Evolutionary conservation across 306 rosid species (phyloP), one percentile per base, ranked within the genome.

Genomic region (Casuarina glauca): DNA sequence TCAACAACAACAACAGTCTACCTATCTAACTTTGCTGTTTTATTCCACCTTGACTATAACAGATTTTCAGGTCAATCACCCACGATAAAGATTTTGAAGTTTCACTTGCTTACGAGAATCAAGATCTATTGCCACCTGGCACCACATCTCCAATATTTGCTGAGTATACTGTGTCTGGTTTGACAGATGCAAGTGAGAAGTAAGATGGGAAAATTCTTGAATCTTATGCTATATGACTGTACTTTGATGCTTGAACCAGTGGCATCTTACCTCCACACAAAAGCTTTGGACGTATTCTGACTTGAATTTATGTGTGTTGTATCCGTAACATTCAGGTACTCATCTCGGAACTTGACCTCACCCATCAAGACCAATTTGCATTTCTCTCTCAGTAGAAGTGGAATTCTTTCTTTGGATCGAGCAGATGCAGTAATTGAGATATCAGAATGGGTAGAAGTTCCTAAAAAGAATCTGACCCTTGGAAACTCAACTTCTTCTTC

Each of bases 401-500:
- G 97, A 84, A 80, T 93, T 80, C 82, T 95, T 77, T 91, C 96
- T 80, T 85, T 95, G 81, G 99, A 95, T 74, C 89, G 97, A 80
- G 97, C 97, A 67, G 99, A 93, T 79, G 97, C 99, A 74, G 89
- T 93, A 72, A 76, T 95, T 72, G 99, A 95, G 88, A 88, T 90
- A 76, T 74, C 93, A 19, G 99, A 95, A 86, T 95, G 96, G 99
- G 93, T 95, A 71, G 99, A 95, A 81, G 91, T 95, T 83, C 97
- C 93, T 64, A 88, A 61, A 77, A 91, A 87, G 82, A 93, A 88
- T 82, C 75, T 87, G 74, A 87, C 96, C 49, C 17, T 90, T 53
- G 99, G 91, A 78, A 93, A 95, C 83, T 87, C 97, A 76, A 91
- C 96, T 55, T 44, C 48, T 80, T 75, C 85, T 82, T 82, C 93